Conservation (phyloP, 2,329 filamentous ascomycete species). For the Macrophomina pseudophaseolina region DNA sequence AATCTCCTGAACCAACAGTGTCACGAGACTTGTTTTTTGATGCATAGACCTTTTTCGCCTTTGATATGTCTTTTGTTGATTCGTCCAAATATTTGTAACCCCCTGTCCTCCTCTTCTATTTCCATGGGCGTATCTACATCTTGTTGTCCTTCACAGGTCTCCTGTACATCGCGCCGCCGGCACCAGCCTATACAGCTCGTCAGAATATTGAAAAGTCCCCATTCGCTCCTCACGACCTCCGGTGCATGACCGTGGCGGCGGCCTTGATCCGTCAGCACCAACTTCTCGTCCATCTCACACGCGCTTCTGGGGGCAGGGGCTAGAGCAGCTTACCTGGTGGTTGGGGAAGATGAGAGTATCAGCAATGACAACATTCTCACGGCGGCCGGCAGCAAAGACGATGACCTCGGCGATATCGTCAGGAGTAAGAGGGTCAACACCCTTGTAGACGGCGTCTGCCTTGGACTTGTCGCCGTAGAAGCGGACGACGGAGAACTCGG, state of each 20-base stretch:
- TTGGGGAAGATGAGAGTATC: conserved; percentile 87
- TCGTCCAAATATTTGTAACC: background rate
- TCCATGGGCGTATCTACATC: conserved; percentile 6
- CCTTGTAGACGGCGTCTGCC: conserved; percentile 86
- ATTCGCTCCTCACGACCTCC: conserved; percentile 36
- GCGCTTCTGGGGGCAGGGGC: conserved; percentile 10
- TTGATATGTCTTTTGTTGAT: background rate
- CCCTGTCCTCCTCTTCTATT: background rate
- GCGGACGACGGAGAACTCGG: conserved; percentile 86
- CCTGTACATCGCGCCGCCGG: conserved; percentile 39
- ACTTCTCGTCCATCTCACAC: conserved; percentile 1
- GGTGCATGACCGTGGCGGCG: conserved; percentile 54
- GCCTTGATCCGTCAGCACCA: conserved; percentile 35
- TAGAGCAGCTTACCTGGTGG: conserved; percentile 71
- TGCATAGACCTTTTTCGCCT: background rate
- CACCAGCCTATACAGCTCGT: conserved; percentile 33
- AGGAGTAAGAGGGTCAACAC: conserved; percentile 78
- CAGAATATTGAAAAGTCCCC: background rate
- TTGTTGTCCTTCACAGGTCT: conserved; percentile 28
- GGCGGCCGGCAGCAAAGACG: conserved; percentile 81
- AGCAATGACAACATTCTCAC: conserved; percentile 89
- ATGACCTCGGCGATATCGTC: conserved; percentile 91
- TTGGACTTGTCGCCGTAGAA: conserved; percentile 89
- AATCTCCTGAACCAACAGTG: background rate
- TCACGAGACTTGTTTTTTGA: background rate